These are phyloP conservation scores for Triticum timopheevii DNA, from an alignment of 176 grass and related monocot species.

Conservation along the genomic window DNA sequence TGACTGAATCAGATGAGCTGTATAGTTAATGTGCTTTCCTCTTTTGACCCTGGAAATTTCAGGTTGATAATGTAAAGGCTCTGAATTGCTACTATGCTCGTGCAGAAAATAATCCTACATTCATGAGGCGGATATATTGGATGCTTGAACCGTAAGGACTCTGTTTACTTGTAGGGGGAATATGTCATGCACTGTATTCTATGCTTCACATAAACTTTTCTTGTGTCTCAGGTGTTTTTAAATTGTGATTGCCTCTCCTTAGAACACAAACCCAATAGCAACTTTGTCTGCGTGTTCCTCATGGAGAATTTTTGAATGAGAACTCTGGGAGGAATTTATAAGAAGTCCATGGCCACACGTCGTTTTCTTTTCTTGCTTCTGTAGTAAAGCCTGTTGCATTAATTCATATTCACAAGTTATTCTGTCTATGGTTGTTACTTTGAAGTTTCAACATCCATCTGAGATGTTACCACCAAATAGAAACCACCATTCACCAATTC, in stretches of 20 bases:
- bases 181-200: no score
- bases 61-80: slow-evolving; percentile 71
- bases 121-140: slow-evolving; percentile 89
- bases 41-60: slow-evolving; percentile 22
- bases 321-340: not conserved
- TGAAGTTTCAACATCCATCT: not conserved
- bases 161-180: slow-evolving; percentile 16
- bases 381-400: not conserved
- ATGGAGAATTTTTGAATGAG: not conserved
- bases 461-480: no score
- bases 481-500: slow-evolving; percentile 10
- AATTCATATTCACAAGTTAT: not conserved
- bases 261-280: not conserved
- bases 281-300: not conserved
- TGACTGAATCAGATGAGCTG: not conserved
- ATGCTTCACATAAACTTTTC: no score
- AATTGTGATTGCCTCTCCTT: not conserved
- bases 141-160: slow-evolving; percentile 92
- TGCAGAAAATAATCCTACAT: slow-evolving; percentile 49
- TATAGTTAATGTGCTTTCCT: slow-evolving; percentile 11
- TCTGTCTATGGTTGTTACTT: slow-evolving; percentile 2
- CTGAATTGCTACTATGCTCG: slow-evolving; percentile 82
- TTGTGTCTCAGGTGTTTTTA: no score
- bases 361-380: not conserved
- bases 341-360: not conserved